These are phyloP conservation scores for Detonula confervacea DNA, from an alignment of 352 stramenopile species.

Conservation along the genomic window DNA sequence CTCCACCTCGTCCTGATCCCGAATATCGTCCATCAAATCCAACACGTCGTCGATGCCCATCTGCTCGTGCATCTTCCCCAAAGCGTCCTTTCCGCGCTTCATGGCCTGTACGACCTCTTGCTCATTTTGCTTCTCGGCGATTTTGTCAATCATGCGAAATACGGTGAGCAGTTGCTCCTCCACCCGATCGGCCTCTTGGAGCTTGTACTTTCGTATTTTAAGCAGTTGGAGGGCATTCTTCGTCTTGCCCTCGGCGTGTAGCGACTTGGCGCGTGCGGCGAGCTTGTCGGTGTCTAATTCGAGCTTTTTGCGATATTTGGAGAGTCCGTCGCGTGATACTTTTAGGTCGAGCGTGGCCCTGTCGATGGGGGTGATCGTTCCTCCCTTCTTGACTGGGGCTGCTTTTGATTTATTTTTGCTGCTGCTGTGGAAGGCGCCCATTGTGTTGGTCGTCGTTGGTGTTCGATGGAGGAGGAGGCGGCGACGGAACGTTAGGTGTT, in stretches of 20 bases:
- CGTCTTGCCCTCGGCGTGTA: conserved; percentile 68
- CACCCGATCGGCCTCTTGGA: conserved; percentile 69
- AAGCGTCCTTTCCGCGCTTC: conserved; percentile 77
- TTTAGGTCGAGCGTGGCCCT: conserved; percentile 86
- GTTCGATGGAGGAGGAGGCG: no score
- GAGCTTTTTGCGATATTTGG: conserved; percentile 74
- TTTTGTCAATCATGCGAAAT: conserved; percentile 82
- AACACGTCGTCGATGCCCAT: conserved; percentile 85
- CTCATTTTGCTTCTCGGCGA: conserved; percentile 83
- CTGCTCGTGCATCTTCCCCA: conserved; percentile 84
- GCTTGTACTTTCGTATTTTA: conserved; percentile 79
- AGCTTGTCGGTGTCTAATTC: conserved; percentile 70
- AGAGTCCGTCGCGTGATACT: conserved; percentile 81
- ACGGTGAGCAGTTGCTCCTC: conserved; percentile 83
- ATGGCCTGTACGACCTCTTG: conserved; percentile 74
- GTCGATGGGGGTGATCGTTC: conserved; percentile 67
- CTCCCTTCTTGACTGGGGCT: conserved; percentile 10
- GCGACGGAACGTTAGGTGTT: no score
- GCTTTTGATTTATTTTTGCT: conserved; percentile 27
- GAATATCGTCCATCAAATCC: conserved; percentile 85
- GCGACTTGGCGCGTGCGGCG: conserved; percentile 60
- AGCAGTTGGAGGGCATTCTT: conserved; percentile 76
- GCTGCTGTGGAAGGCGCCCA: conserved; percentile 37
- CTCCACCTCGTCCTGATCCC: conserved; percentile 84
- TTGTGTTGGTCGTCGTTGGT: conserved; percentile 7